Base-by-base conservation (phyloP, 1,284 basidiomycete species). In the Cutaneotrichosporon mucoides region DNA sequence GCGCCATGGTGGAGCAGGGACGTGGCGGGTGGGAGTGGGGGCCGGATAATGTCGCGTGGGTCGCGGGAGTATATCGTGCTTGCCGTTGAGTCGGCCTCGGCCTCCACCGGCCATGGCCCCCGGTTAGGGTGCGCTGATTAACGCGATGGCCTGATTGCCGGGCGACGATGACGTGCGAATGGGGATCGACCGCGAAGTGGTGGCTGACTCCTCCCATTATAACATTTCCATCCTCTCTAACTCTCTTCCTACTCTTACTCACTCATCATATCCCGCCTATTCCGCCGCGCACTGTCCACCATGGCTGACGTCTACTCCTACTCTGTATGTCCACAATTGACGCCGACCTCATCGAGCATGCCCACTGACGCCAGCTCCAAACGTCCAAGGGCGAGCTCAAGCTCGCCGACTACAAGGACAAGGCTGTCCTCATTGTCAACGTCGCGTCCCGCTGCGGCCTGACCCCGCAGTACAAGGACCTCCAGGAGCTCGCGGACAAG, bases 401-500 rank as follows among this genome's bases (percentile, higher is more conserved):
- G 35, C 65, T 78, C 33, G 53, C 65, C 9, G 70, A 75, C n/a
- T 61, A 64, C 65, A 73, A 76, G 61, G 71, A 70, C 67, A 74
- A 76, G 70, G 68, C 69, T 13, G 64, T 79, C 37, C 59, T 79
- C 33, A 71, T 79, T 45, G 77, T 79, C 68, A 79, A 79, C 60
- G 76, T 77, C 47, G 77, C 77, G 16, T 70, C 67, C 63, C 74
- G 75, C 58, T 79, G 76, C 55, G 76, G 91, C 37, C 90, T 93
- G 70, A 92, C 90, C 6, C 88, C 89, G 8, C 92, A 95, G 76
- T 93, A 93, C 79, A 88, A 85, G 73, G 89, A 89, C 64, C 83
- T 96, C 16, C 89, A 96, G 78, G 81, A 80, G 6, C 79, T 96
- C 40, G 85, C 93, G 76, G 85, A 92, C 66, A 90, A 92, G 76